Base-by-base conservation (phyloP, 1,284 basidiomycete species). In the Cutaneotrichosporon dermatis region DNA sequence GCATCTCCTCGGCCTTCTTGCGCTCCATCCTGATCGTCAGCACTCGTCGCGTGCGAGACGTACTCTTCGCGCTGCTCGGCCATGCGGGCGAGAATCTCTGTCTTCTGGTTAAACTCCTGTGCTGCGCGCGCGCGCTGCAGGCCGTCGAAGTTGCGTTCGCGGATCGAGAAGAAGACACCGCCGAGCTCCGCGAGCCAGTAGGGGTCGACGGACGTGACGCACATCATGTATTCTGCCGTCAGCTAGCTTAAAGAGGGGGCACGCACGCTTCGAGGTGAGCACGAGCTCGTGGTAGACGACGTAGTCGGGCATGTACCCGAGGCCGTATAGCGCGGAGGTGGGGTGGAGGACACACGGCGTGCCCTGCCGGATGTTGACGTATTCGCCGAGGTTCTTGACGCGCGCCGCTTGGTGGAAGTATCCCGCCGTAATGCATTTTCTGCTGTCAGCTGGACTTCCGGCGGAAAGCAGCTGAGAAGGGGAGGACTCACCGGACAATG, bases 381-480 rank as follows among this genome's bases (percentile, higher is more conserved):
- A 99, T 79, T 99, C 96, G 64, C 95, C 96, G 63, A 99, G 96
- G 73, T 95, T 95, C 80, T 98, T 99, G 44, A 96, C 94, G 65
- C 92, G 83, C 8, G 95, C 95, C 0, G 96, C 94, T 79, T 99
- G 96, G 77, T 99, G 96, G 84, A 99, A 99, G 80, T 98, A 99
- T 33, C 95, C 96, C 12, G 94, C 90, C 49, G 92, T 88, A 69
- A 99, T 98, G 33, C 93, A 93, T 84, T 97, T 99, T 72, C 95
- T 92, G 68, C 40, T 10, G 45, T 70, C 54, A 68, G 64, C 25
- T 25, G 3, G 25, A 25, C 25, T 2, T 25, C 3, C 25, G 25
- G 25, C 41, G 59, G 7, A 36, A n/a, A 0, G 7, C 25, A 16
- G 13, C 7, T 25, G 25, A 25, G 25, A 25, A 25, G 25, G 3